phyloP scores from a whole-genome alignment of 768 basidiomycete species.

The Hypsizygus marmoreus region DNA sequence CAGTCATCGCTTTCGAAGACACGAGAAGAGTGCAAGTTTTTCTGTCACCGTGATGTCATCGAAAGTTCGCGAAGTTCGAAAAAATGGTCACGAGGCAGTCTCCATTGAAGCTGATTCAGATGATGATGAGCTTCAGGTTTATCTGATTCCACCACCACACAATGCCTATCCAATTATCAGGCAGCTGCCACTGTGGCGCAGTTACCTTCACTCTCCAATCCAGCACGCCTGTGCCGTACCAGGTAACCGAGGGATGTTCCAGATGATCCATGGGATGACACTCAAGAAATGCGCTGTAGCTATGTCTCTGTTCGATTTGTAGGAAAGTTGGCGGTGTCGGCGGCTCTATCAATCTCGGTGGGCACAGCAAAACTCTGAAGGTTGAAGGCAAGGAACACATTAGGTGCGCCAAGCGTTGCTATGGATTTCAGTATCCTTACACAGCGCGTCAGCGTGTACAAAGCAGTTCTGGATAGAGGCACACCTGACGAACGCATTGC shows the following conservation, averaged over 20 bases:
- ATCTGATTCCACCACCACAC: neutral
- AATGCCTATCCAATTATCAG: slow-evolving; percentile 62
- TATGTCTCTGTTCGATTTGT: slow-evolving; percentile 71
- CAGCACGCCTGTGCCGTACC: slow-evolving; percentile 65
- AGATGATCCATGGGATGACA: neutral
- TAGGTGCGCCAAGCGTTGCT: slow-evolving; percentile 36
- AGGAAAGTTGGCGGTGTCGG: slow-evolving; percentile 69
- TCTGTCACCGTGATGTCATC: too few species aligned
- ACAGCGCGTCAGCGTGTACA: slow-evolving; percentile 48
- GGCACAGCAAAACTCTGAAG: slow-evolving; percentile 48
- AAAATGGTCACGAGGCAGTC: too few species aligned
- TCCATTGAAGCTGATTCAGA: too few species aligned
- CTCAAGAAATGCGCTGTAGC: too few species aligned
- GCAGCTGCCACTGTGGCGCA: slow-evolving; percentile 57
- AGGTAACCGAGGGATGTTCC: slow-evolving; percentile 35
- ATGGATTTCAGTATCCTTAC: neutral
- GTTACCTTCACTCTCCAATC: slow-evolving; percentile 49
- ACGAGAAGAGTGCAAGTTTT: too few species aligned
- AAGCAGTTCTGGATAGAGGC: slow-evolving; percentile 60
- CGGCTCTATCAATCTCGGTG: slow-evolving; percentile 70
- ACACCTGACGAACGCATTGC: slow-evolving; percentile 48
- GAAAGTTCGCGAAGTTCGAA: too few species aligned
- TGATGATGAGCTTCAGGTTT: too few species aligned
- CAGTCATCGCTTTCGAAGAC: too few species aligned
- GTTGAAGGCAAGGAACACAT: slow-evolving; percentile 57